phyloP scores from a whole-genome alignment of 805 yeast species.

The Tetrapisispora fleetii region DNA sequence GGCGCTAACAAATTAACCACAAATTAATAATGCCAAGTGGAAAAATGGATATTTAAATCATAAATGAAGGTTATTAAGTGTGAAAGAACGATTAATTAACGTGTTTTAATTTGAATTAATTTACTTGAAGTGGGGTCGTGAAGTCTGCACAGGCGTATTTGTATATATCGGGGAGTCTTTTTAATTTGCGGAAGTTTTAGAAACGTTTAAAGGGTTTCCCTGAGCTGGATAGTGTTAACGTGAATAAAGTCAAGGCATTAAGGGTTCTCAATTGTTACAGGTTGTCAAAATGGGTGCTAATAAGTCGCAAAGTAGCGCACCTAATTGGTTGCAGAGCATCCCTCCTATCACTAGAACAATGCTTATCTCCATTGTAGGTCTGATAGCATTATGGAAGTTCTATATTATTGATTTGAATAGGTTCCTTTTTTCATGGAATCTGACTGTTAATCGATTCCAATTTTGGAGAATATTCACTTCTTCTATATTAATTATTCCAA shows the following conservation, averaged over 20 bases:
- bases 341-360: slow-evolving; percentile 57
- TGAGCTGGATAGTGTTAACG: background rate
- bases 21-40: background rate
- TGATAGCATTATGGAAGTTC: slow-evolving; percentile 11
- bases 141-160: too few relatives aligned
- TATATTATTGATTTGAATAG: slow-evolving; percentile 2
- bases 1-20: background rate
- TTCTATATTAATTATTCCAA: slow-evolving; percentile 11
- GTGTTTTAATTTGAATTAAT: too few relatives aligned
- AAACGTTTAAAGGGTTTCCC: background rate
- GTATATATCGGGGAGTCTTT: too few relatives aligned
- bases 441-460: slow-evolving; percentile 13
- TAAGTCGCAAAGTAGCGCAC: background rate
- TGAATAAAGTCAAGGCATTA: background rate
- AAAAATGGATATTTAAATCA: too few relatives aligned
- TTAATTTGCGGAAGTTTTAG: background rate
- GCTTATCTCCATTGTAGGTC: slow-evolving; percentile 36
- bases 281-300: background rate
- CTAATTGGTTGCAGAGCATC: slow-evolving; percentile 25
- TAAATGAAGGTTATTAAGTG: too few relatives aligned
- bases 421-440: slow-evolving; percentile 14
- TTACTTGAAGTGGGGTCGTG: too few relatives aligned
- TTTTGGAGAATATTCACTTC: slow-evolving; percentile 25
- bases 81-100: too few relatives aligned
- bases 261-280: background rate